These are phyloP conservation scores for Fusarium sp. DNA, from an alignment of 2,329 filamentous ascomycete genomes.

Conservation along the genomic window DNA sequence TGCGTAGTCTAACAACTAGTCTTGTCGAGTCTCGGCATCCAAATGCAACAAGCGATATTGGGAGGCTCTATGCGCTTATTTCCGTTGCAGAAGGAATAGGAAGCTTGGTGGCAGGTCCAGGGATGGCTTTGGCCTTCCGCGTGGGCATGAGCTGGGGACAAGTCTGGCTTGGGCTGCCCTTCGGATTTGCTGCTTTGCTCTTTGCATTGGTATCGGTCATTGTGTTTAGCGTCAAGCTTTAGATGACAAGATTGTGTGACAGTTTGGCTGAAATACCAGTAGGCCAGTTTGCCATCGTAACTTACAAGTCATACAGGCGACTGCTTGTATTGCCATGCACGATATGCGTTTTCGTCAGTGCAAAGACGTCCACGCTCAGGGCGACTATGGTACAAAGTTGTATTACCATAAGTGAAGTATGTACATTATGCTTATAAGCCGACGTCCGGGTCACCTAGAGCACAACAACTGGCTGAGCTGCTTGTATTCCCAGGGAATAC, in stretches of 20 bases:
- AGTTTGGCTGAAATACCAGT: not conserved
- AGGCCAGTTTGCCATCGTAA: not conserved
- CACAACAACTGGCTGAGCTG: not conserved
- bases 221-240: not conserved
- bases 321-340: not conserved
- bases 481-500: not conserved
- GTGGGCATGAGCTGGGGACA: constrained; percentile 8
- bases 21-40: constrained; percentile 8
- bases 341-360: not conserved
- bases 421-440: not conserved
- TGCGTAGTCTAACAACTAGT: constrained; percentile 7
- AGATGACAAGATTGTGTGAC: not conserved
- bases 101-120: constrained; percentile 2
- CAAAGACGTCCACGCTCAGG: not conserved
- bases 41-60: constrained; percentile 3
- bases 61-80: constrained; percentile 1
- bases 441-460: not conserved
- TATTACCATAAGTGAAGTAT: not conserved
- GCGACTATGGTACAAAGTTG: not conserved
- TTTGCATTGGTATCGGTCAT: constrained; percentile 2
- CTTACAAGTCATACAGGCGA: not conserved
- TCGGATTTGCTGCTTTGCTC: constrained; percentile 7
- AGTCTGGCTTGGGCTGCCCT: constrained; percentile 12
- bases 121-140: constrained; percentile 7
- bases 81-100: constrained; percentile 8